A percentile compares a stretch with the other conserved stretches of the same genome.
Conservation (phyloP, 2,329 filamentous ascomycete species). For the Alternaria conjuncta region DNA sequence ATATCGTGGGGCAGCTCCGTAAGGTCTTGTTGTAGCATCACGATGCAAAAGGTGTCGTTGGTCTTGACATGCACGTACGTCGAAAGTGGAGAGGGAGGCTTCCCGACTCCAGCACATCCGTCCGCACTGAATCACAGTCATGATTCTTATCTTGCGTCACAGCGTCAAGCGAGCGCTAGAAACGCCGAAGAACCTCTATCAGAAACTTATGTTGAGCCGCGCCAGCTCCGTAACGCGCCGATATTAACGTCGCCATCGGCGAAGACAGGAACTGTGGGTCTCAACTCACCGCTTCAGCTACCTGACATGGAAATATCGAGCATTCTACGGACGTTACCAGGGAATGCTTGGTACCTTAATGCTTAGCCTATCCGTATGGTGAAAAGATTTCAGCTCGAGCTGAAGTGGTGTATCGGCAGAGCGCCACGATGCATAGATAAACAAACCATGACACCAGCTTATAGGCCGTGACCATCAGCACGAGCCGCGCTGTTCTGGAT, state of each 20-base stretch:
- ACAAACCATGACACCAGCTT: not conserved
- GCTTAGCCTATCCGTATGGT: not conserved
- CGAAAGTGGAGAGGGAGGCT: not conserved
- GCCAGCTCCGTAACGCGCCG: constrained; percentile 3
- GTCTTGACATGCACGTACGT: not conserved
- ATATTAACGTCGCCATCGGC: constrained; percentile 1
- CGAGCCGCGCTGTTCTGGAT: not conserved
- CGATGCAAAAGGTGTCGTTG: not conserved
- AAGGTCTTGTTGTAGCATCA: not conserved
- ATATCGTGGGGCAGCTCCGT: not conserved
- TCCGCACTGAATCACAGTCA: constrained; percentile 1
- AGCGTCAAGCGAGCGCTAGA: not conserved
- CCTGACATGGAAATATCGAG: not conserved
- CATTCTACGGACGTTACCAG: not conserved
- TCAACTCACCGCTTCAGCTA: constrained; percentile 14
- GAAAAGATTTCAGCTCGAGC: not conserved
- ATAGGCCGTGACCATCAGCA: constrained; percentile 1
- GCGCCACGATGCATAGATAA: constrained; percentile 9
- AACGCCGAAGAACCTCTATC: not conserved
- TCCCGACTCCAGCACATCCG: not conserved
- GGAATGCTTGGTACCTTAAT: not conserved
- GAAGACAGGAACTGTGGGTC: constrained; percentile 4
- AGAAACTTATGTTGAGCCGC: not conserved
- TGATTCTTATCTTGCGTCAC: constrained; percentile 8
- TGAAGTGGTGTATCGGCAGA: not conserved